Conservation (phyloP, 2,329 filamentous ascomycete species). For the Zalaria sp. region DNA sequence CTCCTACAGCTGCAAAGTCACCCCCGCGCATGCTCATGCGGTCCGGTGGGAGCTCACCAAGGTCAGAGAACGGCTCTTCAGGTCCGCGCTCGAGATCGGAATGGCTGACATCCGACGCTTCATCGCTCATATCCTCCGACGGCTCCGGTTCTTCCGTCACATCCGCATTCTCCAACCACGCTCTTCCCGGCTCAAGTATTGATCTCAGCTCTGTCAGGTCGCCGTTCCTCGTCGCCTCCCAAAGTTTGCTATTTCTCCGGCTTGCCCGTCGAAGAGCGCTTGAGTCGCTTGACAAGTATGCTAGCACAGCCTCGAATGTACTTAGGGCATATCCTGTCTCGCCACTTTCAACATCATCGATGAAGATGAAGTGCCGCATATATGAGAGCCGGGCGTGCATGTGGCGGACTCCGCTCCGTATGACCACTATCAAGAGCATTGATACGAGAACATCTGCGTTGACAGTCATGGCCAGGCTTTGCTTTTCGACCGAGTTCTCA, state of each 20-base stretch:
- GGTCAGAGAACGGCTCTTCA: background rate
- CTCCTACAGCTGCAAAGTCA: conserved; percentile 20
- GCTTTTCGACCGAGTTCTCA: conserved; percentile 29
- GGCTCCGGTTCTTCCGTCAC: conserved; percentile 4
- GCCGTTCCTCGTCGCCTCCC: conserved; percentile 73
- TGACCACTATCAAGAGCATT: conserved; percentile 79
- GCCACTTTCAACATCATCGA: conserved; percentile 91
- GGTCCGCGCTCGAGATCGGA: conserved; percentile 1
- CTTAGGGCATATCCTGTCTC: conserved; percentile 94
- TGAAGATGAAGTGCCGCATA: conserved; percentile 94
- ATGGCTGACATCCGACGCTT: background rate
- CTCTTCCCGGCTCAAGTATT: conserved; percentile 56
- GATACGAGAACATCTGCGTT: conserved; percentile 91
- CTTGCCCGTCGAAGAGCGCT: conserved; percentile 71
- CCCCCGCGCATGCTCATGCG: background rate
- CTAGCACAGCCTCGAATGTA: conserved; percentile 86
- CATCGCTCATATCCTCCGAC: background rate
- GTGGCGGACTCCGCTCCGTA: conserved; percentile 75
- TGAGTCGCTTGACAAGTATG: conserved; percentile 75
- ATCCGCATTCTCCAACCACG: conserved; percentile 2
- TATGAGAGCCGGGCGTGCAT: conserved; percentile 83
- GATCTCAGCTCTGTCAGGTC: conserved; percentile 59
- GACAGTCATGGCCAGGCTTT: conserved; percentile 44
- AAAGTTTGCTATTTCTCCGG: conserved; percentile 69
- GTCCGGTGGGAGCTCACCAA: too few species aligned